phyloP scores from a whole-genome alignment of 108 stramenopile genomes.

The Discostella pseudostelligera region DNA sequence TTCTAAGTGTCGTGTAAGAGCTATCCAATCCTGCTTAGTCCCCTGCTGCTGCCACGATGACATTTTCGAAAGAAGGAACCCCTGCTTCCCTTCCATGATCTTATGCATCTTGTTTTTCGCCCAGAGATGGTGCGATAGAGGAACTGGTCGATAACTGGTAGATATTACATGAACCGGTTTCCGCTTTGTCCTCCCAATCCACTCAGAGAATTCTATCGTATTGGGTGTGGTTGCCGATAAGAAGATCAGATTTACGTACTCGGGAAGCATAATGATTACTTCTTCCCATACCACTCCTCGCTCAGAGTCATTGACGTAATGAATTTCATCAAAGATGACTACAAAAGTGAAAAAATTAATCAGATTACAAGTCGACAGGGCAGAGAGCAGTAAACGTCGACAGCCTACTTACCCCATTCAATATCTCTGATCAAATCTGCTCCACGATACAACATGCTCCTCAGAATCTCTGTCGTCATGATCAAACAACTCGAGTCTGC shows the following conservation, averaged over 20 bases:
- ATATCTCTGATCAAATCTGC: slow-evolving; percentile 83
- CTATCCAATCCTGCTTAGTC: slow-evolving; percentile 78
- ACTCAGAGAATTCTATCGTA: slow-evolving; percentile 93
- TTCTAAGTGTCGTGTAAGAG: slow-evolving; percentile 76
- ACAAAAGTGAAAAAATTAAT: slow-evolving; percentile 21
- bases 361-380: background rate
- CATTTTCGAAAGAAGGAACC: slow-evolving; percentile 64
- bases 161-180: slow-evolving; percentile 90
- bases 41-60: slow-evolving; percentile 83
- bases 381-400: background rate
- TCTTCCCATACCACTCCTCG: slow-evolving; percentile 95
- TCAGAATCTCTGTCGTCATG: slow-evolving; percentile 94
- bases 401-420: slow-evolving; percentile 37
- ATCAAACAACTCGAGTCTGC: slow-evolving; percentile 81
- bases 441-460: slow-evolving; percentile 90
- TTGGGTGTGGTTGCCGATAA: slow-evolving; percentile 97
- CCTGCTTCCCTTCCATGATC: slow-evolving; percentile 77
- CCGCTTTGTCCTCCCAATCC: slow-evolving; percentile 92
- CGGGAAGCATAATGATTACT: slow-evolving; percentile 95
- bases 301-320: slow-evolving; percentile 90
- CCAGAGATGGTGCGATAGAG: slow-evolving; percentile 89
- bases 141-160: slow-evolving; percentile 92
- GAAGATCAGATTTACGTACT: slow-evolving; percentile 91
- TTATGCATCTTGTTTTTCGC: slow-evolving; percentile 84
- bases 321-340: slow-evolving; percentile 93